These are phyloP conservation scores for Hypomyces perniciosus DNA, from an alignment of 2,329 filamentous ascomycete genomes.

Conservation along the genomic window DNA sequence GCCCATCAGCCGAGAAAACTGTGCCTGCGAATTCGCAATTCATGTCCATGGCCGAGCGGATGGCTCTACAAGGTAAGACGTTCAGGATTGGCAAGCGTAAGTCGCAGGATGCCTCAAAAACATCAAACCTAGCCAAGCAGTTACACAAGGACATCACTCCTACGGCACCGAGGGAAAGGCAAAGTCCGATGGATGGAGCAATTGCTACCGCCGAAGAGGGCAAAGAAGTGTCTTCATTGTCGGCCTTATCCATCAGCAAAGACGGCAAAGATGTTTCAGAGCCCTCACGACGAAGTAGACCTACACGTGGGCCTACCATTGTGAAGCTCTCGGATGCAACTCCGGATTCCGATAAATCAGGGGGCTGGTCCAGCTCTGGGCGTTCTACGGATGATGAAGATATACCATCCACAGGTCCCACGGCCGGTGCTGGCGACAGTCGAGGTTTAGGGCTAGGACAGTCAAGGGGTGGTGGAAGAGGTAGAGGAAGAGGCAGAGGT, in stretches of 20 bases:
- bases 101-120: constrained; percentile 4
- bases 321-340: constrained; percentile 14
- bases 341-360: neutral
- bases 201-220: neutral
- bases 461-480: constrained; percentile 9
- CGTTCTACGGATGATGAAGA: constrained; percentile 17
- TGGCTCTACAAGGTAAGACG: constrained; percentile 47
- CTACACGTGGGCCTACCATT: constrained; percentile 5
- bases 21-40: constrained; percentile 26
- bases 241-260: neutral
- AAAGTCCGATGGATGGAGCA: no score
- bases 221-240: neutral
- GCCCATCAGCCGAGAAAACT: constrained; percentile 3
- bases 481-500: constrained; percentile 12
- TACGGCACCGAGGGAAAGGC: neutral
- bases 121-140: neutral
- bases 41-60: constrained; percentile 53
- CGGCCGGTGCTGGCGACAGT: no score
- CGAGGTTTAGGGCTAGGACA: neutral
- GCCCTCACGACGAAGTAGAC: neutral
- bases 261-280: neutral
- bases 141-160: neutral
- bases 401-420: constrained; percentile 15
- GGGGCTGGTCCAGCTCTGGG: constrained; percentile 1
- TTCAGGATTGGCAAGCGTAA: constrained; percentile 44